Evolutionary conservation across 2,329 filamentous ascomycete species (phyloP), one percentile per base, ranked within the genome.

Genomic region (Shiraia sp.): DNA sequence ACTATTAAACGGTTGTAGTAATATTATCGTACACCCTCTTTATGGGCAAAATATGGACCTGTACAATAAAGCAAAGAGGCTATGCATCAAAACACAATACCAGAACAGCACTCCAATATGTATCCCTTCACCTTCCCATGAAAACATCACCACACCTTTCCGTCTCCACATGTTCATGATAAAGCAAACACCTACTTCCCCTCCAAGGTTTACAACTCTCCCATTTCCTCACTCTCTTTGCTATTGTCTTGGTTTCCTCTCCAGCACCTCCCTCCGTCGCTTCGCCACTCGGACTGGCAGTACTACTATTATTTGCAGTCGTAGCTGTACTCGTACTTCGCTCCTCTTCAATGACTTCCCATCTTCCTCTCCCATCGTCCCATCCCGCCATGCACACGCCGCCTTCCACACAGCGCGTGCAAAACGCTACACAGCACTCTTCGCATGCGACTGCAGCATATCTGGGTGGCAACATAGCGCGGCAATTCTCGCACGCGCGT

Each of bases 381-480:
- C 59, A 66, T 14, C 55, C 49, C 10, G 59, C 60, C 55, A 64
- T 54, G 33, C 45, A 61, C 42, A 58, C 51, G 28, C 66, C 68
- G 19, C 41, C 56, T 42, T 57, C 51, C 6, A 72, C 61, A 61
- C 74, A 76, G 13, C 32, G 40, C 10, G 51, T 55, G 53, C 73
- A 76, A 48, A 74, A 75, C 25, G 62, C 69, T 42, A 64, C 56
- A 33, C 64, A 62, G 46, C 73, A 75, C n/a, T 60, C 60, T 15
- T 63, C 62, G 51, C 75, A 78, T 47, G 46, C 49, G 32, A 66
- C 59, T n/a, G 53, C 68, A 12, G 59, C 66, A n/a, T 62, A 49
- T 0, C 64, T 44, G 4, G 73, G 73, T 52, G 65, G 67, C 37
- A 77, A 36, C 13, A 74, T 49, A 10, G 56, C 55, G 12, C 64